phyloP scores from a whole-genome alignment of 306 rosid species.

The Amphicarpaea edgeworthii region DNA sequence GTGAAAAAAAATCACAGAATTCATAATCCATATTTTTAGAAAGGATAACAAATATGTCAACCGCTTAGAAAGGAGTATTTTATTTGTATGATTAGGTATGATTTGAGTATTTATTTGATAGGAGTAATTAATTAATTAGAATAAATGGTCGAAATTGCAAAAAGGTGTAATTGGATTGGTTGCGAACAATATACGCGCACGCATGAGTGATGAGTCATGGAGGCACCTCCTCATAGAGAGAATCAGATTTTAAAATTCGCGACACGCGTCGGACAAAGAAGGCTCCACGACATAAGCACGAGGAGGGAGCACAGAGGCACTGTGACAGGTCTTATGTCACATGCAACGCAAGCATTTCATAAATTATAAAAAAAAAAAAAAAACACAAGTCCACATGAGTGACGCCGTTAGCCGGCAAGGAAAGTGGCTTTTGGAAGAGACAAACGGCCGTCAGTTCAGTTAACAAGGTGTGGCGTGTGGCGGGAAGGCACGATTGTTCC shows the following conservation, averaged over 20 bases:
- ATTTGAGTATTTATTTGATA: constrained; percentile 12
- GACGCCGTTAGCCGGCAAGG: constrained; percentile 38
- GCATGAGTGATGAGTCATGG: constrained; percentile 13
- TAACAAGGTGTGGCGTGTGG: constrained; percentile 15
- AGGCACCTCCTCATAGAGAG: background rate
- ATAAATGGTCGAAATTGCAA: background rate
- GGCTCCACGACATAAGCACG: background rate
- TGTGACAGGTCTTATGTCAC: background rate
- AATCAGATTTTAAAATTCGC: background rate
- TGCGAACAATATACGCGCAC: constrained; percentile 17
- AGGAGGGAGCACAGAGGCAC: background rate
- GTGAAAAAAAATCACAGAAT: background rate
- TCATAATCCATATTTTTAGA: background rate
- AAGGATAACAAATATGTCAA: background rate
- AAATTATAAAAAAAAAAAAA: no score
- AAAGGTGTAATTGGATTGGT: constrained; percentile 19
- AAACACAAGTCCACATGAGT: background rate
- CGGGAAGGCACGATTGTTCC: constrained; percentile 63
- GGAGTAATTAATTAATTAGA: constrained; percentile 7
- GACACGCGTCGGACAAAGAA: constrained; percentile 22
- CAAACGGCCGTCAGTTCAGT: constrained; percentile 42
- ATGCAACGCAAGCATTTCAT: constrained; percentile 35
- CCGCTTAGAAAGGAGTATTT: background rate
- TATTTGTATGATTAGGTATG: background rate
- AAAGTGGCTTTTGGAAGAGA: background rate